Evolutionary conservation across 345 rosid species (phyloP), one percentile per base, ranked within the genome.

Genomic region (Raphanus raphanistrum): DNA sequence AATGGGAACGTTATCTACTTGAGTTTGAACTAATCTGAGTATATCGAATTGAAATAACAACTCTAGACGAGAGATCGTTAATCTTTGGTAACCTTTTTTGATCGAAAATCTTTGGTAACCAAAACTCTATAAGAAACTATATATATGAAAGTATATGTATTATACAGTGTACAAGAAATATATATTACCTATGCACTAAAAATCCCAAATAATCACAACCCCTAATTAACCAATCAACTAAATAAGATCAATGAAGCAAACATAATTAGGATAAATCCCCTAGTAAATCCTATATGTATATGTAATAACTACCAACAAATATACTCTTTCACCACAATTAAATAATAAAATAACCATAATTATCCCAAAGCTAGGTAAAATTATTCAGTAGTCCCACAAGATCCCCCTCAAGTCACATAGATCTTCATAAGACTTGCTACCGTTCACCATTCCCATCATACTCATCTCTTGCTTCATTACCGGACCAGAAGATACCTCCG

Each of bases 371-470:
- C 13, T 2, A 65, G 5, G 17, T 48, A 13, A 41, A 66, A 13
- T 58, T 13, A 31, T 35, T 74, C 27, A 79, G 50, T 73, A 79
- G 54, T 74, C 79, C 82, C 82, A 79, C 43, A 74, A 63, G 66
- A 68, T 57, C 33, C 67, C 82, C 68, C 75, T 43, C 55, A 79
- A 74, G 74, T 74, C 71, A 55, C 75, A 74, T 50, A 79, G 79
- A 79, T 79, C 82, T 0, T 79, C 82, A 13, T 79, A 79, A 11
- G 82, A 79, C 16, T 79, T 79, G 75, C 79, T 70, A 45, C 61
- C 66, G 41, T 69, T 74, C 45, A 55, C 57, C 75, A 69, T 63
- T 64, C 68, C 79, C 82, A 63, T 74, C 75, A 74, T 74, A 38
- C 38, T 66, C 82, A 70, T 74, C 67, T 76, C 80, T 65, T 80